phyloP scores from a whole-genome alignment of 805 yeast species.

The Candida broadrunensis region DNA sequence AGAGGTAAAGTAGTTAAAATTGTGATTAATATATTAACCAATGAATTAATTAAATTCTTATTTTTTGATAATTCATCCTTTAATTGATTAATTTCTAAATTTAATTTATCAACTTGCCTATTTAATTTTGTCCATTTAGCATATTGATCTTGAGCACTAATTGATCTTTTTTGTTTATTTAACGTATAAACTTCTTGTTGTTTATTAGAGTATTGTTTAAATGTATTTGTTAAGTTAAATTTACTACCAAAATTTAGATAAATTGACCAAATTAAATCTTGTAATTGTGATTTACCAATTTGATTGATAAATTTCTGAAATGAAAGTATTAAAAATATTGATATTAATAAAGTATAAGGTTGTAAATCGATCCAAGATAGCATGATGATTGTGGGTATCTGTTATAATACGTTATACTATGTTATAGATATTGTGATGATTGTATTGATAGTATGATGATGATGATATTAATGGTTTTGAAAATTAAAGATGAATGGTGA shows the following conservation, averaged over 20 bases:
- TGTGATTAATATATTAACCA: slow-evolving; percentile 32
- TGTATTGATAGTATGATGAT: no score
- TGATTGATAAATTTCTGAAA: slow-evolving; percentile 31
- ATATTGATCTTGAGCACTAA: slow-evolving; percentile 90
- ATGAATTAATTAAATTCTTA: slow-evolving; percentile 29
- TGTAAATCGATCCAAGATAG: slow-evolving; percentile 22
- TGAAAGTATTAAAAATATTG: slow-evolving; percentile 33
- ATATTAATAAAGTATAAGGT: slow-evolving; percentile 30
- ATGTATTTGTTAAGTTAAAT: slow-evolving; percentile 27
- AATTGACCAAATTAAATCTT: slow-evolving; percentile 36
- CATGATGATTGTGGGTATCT: background rate
- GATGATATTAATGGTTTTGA: no score
- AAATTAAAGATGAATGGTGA: no score
- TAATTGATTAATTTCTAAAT: slow-evolving; percentile 46
- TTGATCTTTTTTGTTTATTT: slow-evolving; percentile 51
- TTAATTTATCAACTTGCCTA: slow-evolving; percentile 60
- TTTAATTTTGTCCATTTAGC: slow-evolving; percentile 95
- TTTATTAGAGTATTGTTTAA: slow-evolving; percentile 19
- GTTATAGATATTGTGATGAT: no score
- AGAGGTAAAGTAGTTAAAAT: slow-evolving; percentile 44
- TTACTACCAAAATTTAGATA: slow-evolving; percentile 31
- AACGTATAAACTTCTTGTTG: slow-evolving; percentile 45
- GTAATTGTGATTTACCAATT: slow-evolving; percentile 33
- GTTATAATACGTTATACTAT: no score
- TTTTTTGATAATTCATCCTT: slow-evolving; percentile 35